Conservation (phyloP, 1,139 yeast species). For the Yamadazyma atlantica region DNA sequence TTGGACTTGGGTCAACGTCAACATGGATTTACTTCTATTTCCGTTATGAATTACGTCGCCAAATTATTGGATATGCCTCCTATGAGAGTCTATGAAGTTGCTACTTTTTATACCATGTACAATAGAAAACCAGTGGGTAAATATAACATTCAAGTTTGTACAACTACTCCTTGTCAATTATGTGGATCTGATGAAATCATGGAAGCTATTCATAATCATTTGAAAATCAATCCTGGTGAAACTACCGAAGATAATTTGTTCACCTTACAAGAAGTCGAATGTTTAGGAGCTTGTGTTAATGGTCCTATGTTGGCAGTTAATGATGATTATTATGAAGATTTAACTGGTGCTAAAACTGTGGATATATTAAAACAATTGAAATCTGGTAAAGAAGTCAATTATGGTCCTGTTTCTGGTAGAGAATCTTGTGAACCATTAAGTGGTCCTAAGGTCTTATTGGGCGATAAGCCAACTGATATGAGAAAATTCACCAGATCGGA, state of each 20-base stretch:
- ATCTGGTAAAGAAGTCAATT: slow-evolving; percentile 56
- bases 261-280: slow-evolving; percentile 86
- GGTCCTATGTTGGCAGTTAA: slow-evolving; percentile 87
- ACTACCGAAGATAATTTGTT: slow-evolving; percentile 76
- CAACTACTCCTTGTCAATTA: slow-evolving; percentile 88
- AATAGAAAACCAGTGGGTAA: slow-evolving; percentile 87
- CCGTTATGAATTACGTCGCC: slow-evolving; percentile 93
- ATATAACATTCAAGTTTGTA: slow-evolving; percentile 81
- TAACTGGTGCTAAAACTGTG: slow-evolving; percentile 66
- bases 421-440: slow-evolving; percentile 74
- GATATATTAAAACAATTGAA: slow-evolving; percentile 63
- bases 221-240: slow-evolving; percentile 73
- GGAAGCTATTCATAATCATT: slow-evolving; percentile 62
- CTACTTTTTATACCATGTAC: slow-evolving; percentile 91
- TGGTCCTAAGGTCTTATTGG: slow-evolving; percentile 64
- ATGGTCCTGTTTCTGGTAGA: slow-evolving; percentile 74
- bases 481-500: slow-evolving; percentile 46
- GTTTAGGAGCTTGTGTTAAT: slow-evolving; percentile 90
- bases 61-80: slow-evolving; percentile 86
- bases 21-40: slow-evolving; percentile 80
- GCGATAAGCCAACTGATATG: slow-evolving; percentile 66
- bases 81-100: slow-evolving; percentile 93
- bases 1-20: slow-evolving; percentile 89
- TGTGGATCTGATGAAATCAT: slow-evolving; percentile 80
- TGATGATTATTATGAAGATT: slow-evolving; percentile 83